phyloP scores from a whole-genome alignment of 345 rosid genomes.

The Anastatica hierochuntica region DNA sequence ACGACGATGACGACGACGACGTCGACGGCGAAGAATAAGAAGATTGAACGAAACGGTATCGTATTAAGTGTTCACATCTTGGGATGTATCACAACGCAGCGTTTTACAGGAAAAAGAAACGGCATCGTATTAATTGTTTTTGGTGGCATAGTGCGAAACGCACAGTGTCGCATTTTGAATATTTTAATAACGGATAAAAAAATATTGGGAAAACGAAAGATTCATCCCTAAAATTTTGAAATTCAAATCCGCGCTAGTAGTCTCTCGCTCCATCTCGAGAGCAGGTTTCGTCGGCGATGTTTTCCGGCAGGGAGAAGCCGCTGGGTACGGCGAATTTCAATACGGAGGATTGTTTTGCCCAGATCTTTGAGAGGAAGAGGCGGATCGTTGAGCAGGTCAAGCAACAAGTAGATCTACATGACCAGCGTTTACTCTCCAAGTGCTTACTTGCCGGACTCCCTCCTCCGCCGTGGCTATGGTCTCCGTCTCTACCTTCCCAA shows the following conservation, averaged over 20 bases:
- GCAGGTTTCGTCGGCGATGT: slow-evolving; percentile 16
- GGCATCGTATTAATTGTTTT: no score
- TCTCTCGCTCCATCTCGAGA: slow-evolving; percentile 15
- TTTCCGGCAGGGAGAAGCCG: slow-evolving; percentile 20
- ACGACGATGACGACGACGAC: no score
- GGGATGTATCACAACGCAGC: background rate
- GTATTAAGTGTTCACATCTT: background rate
- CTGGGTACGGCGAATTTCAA: slow-evolving; percentile 22
- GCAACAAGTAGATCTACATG: slow-evolving; percentile 54
- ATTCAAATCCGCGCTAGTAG: slow-evolving; percentile 24
- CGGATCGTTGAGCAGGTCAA: slow-evolving; percentile 44
- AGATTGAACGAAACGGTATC: background rate
- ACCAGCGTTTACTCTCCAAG: slow-evolving; percentile 58
- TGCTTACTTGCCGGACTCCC: slow-evolving; percentile 56
- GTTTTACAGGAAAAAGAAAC: no score
- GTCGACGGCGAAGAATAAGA: background rate
- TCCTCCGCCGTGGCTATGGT: slow-evolving; percentile 70
- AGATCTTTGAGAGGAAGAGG: slow-evolving; percentile 66
- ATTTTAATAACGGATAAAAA: background rate
- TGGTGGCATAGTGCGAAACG: no score
- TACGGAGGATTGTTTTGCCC: slow-evolving; percentile 48
- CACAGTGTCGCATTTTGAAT: no score
- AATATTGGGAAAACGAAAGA: background rate
- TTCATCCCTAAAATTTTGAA: slow-evolving; percentile 21
- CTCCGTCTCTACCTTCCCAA: slow-evolving; percentile 30